These are phyloP conservation scores for Talaromyces proteolyticus DNA, from an alignment of 495 filamentous ascomycete genomes.

Conservation along the genomic window DNA sequence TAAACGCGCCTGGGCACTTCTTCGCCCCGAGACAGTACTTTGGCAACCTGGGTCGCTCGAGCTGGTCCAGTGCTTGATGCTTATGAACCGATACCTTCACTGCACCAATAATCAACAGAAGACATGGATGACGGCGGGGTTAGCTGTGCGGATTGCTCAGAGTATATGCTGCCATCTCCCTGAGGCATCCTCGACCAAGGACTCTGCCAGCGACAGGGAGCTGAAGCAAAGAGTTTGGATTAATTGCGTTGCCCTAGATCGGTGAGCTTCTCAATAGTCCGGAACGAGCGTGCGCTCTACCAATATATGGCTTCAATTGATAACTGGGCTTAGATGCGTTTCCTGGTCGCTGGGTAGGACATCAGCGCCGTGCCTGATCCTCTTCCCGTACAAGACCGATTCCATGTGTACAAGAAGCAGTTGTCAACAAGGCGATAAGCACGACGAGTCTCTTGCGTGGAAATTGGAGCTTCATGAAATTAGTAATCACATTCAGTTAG, in stretches of 20 bases:
- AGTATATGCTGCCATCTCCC: conserved; percentile 13
- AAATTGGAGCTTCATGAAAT: conserved; percentile 15
- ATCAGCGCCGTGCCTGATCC: conserved; percentile 11
- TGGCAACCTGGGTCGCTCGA: conserved; percentile 21
- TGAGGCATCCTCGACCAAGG: background rate
- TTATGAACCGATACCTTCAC: conserved; percentile 25
- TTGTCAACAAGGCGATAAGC: background rate
- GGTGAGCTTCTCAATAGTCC: conserved; percentile 8
- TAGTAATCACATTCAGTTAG: conserved; percentile 17
- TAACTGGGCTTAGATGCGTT: conserved; percentile 13
- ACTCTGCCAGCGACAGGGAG: conserved; percentile 2
- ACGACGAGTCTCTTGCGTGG: background rate
- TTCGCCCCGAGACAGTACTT: conserved; percentile 14
- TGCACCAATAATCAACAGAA: conserved; percentile 21
- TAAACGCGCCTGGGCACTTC: conserved; percentile 14
- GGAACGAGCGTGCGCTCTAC: background rate
- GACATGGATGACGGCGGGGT: conserved; percentile 23
- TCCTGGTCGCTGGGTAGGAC: conserved; percentile 19
- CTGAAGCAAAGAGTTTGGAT: conserved; percentile 15
- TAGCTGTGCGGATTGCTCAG: conserved; percentile 23
- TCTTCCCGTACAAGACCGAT: conserved; percentile 2
- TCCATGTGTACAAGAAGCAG: background rate
- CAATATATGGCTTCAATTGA: background rate
- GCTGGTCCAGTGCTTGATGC: conserved; percentile 19
- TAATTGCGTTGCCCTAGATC: conserved; percentile 16